A percentile compares a stretch with the other conserved stretches of the same genome.
Conservation (phyloP, 2,329 filamentous ascomycete species). For the Ascocoryne sarcoides region DNA sequence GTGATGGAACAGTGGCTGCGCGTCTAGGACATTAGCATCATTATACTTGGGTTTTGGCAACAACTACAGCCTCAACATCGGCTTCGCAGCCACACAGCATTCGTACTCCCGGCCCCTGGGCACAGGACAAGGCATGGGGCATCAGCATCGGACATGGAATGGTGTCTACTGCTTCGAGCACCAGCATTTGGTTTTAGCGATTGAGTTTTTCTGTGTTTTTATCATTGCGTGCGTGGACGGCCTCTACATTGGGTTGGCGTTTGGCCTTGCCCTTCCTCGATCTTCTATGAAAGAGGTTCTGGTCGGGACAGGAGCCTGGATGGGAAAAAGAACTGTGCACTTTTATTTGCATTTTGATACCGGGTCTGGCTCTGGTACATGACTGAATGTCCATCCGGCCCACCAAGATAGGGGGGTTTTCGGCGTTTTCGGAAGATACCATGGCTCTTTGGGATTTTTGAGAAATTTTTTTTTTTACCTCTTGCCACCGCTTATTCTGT, state of each 20-base stretch:
- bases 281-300: constrained; percentile 3
- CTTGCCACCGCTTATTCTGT: not conserved
- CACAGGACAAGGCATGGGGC: constrained; percentile 19
- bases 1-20: not conserved
- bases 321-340: constrained; percentile 15
- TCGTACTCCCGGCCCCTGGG: constrained; percentile 23
- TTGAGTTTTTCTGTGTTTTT: constrained; percentile 13
- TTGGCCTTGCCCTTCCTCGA: constrained; percentile 7
- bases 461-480: not conserved
- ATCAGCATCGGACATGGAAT: constrained; percentile 17
- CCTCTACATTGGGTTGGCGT: constrained; percentile 20
- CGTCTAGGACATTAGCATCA: not conserved
- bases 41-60: constrained; percentile 16
- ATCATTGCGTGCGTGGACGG: constrained; percentile 18
- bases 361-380: constrained; percentile 5
- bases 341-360: constrained; percentile 16
- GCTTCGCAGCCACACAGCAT: constrained; percentile 27
- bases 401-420: constrained; percentile 10
- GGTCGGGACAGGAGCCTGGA: constrained; percentile 10
- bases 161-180: constrained; percentile 18
- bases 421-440: constrained; percentile 27
- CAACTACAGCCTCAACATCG: constrained; percentile 20
- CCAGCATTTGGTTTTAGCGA: constrained; percentile 19
- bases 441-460: constrained; percentile 19
- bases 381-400: constrained; percentile 3